Evolutionary conservation across 768 basidiomycete species (phyloP).

Genomic region (Strobilomyces echinocephalus): DNA sequence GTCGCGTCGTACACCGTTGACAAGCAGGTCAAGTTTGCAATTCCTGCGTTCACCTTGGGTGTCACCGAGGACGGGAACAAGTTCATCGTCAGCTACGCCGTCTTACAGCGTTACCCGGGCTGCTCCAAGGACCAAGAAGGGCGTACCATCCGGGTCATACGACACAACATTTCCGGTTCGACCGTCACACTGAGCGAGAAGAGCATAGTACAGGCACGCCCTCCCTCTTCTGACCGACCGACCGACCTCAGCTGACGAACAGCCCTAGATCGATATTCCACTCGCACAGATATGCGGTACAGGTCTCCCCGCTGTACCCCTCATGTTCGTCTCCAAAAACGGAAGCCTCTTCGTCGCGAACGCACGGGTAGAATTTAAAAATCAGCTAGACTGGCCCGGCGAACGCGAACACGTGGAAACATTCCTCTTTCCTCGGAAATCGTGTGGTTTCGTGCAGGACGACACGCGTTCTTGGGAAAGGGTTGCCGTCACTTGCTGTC

Average conservation of each 20-base stretch:
- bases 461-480: conserved; percentile 1
- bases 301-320: conserved; percentile 20
- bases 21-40: conserved; percentile 57
- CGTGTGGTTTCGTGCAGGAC: conserved; percentile 27
- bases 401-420: conserved; percentile 26
- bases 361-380: conserved; percentile 24
- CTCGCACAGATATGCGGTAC: conserved; percentile 37
- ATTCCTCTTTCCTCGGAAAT: conserved; percentile 28
- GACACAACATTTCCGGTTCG: conserved; percentile 43
- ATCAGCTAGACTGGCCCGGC: conserved; percentile 24
- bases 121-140: conserved; percentile 37
- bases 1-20: conserved; percentile 66
- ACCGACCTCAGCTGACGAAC: conserved; percentile 7
- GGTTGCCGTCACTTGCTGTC: conserved; percentile 24
- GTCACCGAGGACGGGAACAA: conserved; percentile 30
- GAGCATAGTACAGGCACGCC: conserved; percentile 42
- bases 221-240: not conserved
- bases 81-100: conserved; percentile 52
- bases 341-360: conserved; percentile 34
- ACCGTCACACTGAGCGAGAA: conserved; percentile 33
- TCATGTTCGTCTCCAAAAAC: conserved; percentile 32
- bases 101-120: conserved; percentile 46
- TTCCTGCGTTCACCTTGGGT: conserved; percentile 48
- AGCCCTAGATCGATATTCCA: conserved; percentile 39
- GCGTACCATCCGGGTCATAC: conserved; percentile 60